These are phyloP conservation scores for Lecanicillium sp. DNA, from an alignment of 2,329 filamentous ascomycete species.

Conservation along the genomic window DNA sequence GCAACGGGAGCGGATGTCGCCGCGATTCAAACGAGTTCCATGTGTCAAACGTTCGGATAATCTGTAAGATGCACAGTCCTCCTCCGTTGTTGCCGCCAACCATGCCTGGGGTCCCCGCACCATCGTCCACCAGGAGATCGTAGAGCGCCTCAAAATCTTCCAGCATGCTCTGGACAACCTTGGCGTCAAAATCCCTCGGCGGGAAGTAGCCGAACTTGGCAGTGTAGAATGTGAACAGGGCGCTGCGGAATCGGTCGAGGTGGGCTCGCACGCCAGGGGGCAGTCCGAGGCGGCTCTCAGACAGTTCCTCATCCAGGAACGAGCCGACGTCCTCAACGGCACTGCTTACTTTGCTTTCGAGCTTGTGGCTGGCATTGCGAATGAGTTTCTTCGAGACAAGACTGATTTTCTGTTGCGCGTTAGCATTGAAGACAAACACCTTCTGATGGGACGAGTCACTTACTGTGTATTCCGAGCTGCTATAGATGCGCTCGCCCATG, in stretches of 20 bases:
- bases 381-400: slow-evolving; percentile 58
- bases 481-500: slow-evolving; percentile 58
- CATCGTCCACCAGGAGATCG: slow-evolving; percentile 61
- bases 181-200: slow-evolving; percentile 54
- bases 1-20: slow-evolving; percentile 58
- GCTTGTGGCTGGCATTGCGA: slow-evolving; percentile 54
- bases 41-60: slow-evolving; percentile 59
- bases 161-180: slow-evolving; percentile 55
- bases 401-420: slow-evolving; percentile 37
- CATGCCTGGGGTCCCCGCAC: slow-evolving; percentile 42
- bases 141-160: slow-evolving; percentile 67
- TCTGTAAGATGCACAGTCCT: slow-evolving; percentile 65
- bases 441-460: slow-evolving; percentile 20
- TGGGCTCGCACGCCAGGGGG: slow-evolving; percentile 56
- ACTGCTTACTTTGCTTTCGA: slow-evolving; percentile 57
- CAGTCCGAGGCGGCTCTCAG: slow-evolving; percentile 59
- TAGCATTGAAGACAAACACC: neutral
- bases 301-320: slow-evolving; percentile 68
- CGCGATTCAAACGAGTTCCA: slow-evolving; percentile 54
- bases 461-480: slow-evolving; percentile 56
- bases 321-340: slow-evolving; percentile 53
- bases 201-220: slow-evolving; percentile 67
- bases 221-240: slow-evolving; percentile 61
- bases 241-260: slow-evolving; percentile 65
- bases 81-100: slow-evolving; percentile 52